phyloP scores from a whole-genome alignment of 768 basidiomycete genomes.

The Lanmaoa pseudosensibilis region DNA sequence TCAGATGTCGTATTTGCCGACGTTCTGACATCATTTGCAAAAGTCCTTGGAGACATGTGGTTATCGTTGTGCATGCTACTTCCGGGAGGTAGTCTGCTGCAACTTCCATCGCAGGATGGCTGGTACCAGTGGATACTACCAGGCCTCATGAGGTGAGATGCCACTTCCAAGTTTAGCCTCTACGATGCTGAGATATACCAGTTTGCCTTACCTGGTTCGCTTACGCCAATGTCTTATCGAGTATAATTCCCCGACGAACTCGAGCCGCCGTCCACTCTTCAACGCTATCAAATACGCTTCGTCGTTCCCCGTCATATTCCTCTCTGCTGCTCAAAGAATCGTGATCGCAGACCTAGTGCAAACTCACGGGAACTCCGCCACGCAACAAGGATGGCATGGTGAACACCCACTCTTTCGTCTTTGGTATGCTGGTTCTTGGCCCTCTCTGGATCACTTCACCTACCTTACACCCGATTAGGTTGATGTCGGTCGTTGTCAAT shows the following conservation, averaged over 20 bases:
- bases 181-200: slow-evolving; percentile 14
- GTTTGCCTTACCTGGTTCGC: slow-evolving; percentile 88
- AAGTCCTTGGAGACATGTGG: slow-evolving; percentile 95
- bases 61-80: slow-evolving; percentile 85
- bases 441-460: neutral
- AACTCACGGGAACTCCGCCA: slow-evolving; percentile 45
- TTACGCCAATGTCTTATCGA: slow-evolving; percentile 94
- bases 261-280: slow-evolving; percentile 70
- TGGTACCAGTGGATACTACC: slow-evolving; percentile 77
- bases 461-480: slow-evolving; percentile 46
- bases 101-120: slow-evolving; percentile 59
- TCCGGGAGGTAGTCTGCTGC: slow-evolving; percentile 73
- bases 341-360: slow-evolving; percentile 60
- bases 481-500: slow-evolving; percentile 82
- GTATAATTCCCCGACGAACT: slow-evolving; percentile 61
- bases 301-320: slow-evolving; percentile 92
- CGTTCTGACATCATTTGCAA: slow-evolving; percentile 94
- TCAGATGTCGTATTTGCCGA: slow-evolving; percentile 93
- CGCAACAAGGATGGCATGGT: slow-evolving; percentile 61
- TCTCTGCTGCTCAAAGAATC: slow-evolving; percentile 86
- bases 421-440: slow-evolving; percentile 55
- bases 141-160: slow-evolving; percentile 77
- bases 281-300: slow-evolving; percentile 97
- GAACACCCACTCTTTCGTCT: slow-evolving; percentile 79
- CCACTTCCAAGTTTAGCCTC: neutral